Evolutionary conservation across 352 stramenopile genomes (phyloP), one percentile per base, ranked within the genome.

Genomic region (Pythium phragmiticola): DNA sequence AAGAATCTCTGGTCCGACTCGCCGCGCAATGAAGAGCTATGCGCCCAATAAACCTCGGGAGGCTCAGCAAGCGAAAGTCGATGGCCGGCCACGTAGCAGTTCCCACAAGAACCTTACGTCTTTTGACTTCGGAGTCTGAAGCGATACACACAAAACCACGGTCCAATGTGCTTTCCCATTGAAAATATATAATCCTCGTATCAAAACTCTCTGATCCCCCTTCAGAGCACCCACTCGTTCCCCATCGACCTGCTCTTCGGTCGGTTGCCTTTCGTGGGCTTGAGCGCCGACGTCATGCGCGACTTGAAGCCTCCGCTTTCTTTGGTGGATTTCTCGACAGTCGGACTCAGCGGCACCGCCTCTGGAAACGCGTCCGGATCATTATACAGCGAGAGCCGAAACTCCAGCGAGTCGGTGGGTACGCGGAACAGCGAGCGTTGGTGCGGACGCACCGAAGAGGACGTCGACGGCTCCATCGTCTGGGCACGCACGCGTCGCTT

Each of bases 321-420:
- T 28, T 36, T 28, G 5, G 19, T 42, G 30, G 17, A 8, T 41
- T 46, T 30, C 26, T 41, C 17, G 3, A 33, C 46, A 0, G 13
- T n/a, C 12, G 47, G 33, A 33, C 45, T 63, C 13, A 49, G 30
- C 0, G 39, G 26, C 17, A 48, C 16, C 2, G 42, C 43, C 8
- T 56, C 28, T 21, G 41, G 28, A 4, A 60, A n/a, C 4, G 46
- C 51, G 19, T 49, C 60, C 7, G 63, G 63, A 36, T 69, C 63
- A 13, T 56, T 43, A 49, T 69, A 69, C 7, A 64, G 49, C 17
- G 54, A 54, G 0, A 69, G 19, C 6, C 63, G 63, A 43, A 69
- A 69, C 37, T 69, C 63, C 19, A 69, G 50, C 16, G 55, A 57
- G 42, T 56, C 54, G 1, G 63, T 49, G 6, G 58, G 54, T 19